Evolutionary conservation across 768 basidiomycete genomes (phyloP).

Genomic region (Amanita rimosa): DNA sequence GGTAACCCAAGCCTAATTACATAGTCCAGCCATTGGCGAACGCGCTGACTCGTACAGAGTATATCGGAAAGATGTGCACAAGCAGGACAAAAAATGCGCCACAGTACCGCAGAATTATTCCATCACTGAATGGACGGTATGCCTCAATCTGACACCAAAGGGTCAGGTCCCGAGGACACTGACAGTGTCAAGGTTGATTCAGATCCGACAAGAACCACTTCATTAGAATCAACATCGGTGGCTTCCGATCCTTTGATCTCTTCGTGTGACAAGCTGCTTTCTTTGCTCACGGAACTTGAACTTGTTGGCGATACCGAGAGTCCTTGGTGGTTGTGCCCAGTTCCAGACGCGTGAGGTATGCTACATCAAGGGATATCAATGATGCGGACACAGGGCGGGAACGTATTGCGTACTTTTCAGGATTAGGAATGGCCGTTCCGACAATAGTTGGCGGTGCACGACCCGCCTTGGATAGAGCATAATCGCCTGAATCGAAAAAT

Average conservation of each 20-base stretch:
- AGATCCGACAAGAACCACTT: neutral
- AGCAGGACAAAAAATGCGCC: neutral
- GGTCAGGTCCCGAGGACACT: too few relatives aligned
- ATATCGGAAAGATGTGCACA: slow-evolving; percentile 3
- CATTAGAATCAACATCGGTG: neutral
- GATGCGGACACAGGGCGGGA: slow-evolving; percentile 8
- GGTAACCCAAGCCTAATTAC: slow-evolving; percentile 2
- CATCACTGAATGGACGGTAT: neutral
- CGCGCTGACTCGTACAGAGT: neutral
- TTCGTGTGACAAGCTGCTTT: slow-evolving; percentile 38
- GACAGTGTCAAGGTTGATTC: neutral
- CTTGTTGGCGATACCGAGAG: slow-evolving; percentile 72
- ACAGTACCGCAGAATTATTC: neutral
- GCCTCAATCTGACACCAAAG: neutral
- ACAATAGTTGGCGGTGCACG: slow-evolving; percentile 79
- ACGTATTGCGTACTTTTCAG: slow-evolving; percentile 67
- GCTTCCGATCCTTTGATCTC: slow-evolving; percentile 17
- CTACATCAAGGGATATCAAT: slow-evolving; percentile 27
- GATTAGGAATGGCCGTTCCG: slow-evolving; percentile 96
- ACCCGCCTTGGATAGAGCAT: slow-evolving; percentile 93
- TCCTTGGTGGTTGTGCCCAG: slow-evolving; percentile 37
- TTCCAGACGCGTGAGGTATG: slow-evolving; percentile 76
- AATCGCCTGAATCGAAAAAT: slow-evolving; percentile 99
- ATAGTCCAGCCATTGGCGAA: neutral
- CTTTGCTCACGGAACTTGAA: slow-evolving; percentile 53